Base-by-base conservation (phyloP, 2,329 filamentous ascomycete species). In the Trichoderma hamatum region DNA sequence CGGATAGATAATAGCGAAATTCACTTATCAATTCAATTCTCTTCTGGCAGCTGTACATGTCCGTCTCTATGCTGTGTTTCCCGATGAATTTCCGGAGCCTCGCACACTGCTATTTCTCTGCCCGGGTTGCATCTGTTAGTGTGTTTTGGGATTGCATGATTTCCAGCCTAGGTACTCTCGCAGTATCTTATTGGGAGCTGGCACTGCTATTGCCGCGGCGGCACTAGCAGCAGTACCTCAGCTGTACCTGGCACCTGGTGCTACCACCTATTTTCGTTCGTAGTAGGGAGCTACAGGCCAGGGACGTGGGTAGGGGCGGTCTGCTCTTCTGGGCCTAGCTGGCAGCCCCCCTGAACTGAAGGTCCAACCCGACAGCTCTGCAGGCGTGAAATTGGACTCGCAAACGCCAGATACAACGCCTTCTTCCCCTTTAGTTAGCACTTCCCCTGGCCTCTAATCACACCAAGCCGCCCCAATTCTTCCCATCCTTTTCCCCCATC, bases 401-500 rank as follows among this genome's bases (percentile, higher is more conserved):
- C 58, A 66, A 68, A 43, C 52, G 52, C 68, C 68, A 70, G 55
- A 63, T 68, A 65, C 65, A 54, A 64, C 69, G 63, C 65, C 65
- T 62, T 69, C 69, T 62, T 68, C 66, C 66, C 66, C 61, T 70
- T 69, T 67, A 60, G 69, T 61, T 67, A 54, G 69, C 68, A 67
- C 64, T 67, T 70, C 69, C 59, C 69, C 65, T 69, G 61, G 59
- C 51, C 60, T 68, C 69, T 64, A 26, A 64, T 63, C 59, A 70
- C 66, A 59, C 56, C 56, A 46, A 46, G 26, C 55, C 63, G 60
- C 51, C 32, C 58, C 69, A 64, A 65, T 70, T 60, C 58, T 70
- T 68, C 36, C 56, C 62, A 43, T 54, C 55, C 26, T 67, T 43
- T 61, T 66, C 63, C 52, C 32, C 59, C 69, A 60, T 55, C 66